Evolutionary conservation across 179 eudicot species (phyloP), one percentile per base, ranked within the genome.

Genomic region (Camellia oleifera): DNA sequence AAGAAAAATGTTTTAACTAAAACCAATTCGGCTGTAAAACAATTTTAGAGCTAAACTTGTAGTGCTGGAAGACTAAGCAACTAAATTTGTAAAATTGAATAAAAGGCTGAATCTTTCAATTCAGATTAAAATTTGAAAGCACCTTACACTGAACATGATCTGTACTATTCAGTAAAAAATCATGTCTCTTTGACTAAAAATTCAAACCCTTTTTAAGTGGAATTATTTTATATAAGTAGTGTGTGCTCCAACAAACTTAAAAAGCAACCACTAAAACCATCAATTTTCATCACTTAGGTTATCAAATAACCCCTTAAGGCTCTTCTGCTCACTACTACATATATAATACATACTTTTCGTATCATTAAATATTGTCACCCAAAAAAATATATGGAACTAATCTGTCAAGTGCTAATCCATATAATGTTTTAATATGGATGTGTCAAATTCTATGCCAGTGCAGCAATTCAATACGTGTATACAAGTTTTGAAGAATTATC

Each of bases 211-310:
- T 42, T 13, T 68, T 13, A 69, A 69, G 72, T 15, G 72, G 53
- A 44, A 2, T 40, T 12, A 32, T 52, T 1, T 12, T 0, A 44
- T 32, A 32, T 32, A 32, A 32, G 40, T 1, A 32, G 11, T 54
- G 58, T 13, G 14, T 54, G 11, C 58, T 54, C 58, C 58, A 54
- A 54, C 52, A 48, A 48, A 4, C 58, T 54, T 8, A 54, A 54
- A 7, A 12, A 54, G 58, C 13, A 11, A 67, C 71, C n/a, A 67
- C 17, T 67, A n/a, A 40, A 67, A 40, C 14, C 14, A 13, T 32
- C 71, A 60, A 60, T 18, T n/a, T 20, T 48, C 74, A 46, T 48
- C 61, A 72, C 75, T 52, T 72, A 20, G 10, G 40, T 71, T 71
- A 18, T 46, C 40, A 13, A 58, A 56, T 18, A 56, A 13, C 13